Conservation (phyloP, 2,329 filamentous ascomycete species). For the Diaporthe capsici region DNA sequence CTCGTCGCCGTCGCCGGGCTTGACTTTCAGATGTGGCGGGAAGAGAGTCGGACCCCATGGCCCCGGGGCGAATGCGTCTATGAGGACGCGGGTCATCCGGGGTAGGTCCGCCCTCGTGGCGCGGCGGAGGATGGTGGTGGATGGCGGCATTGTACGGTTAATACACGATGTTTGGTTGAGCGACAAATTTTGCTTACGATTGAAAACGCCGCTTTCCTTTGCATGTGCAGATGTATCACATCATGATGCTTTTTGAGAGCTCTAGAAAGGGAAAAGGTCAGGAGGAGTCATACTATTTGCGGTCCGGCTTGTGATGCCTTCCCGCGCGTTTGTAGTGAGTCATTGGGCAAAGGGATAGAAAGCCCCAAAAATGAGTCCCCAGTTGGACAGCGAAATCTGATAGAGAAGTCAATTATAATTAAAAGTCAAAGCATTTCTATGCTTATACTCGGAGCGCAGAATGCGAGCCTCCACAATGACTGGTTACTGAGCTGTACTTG, state of each 20-base stretch:
- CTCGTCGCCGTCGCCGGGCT: slow-evolving; percentile 20
- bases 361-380: neutral
- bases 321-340: neutral
- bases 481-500: too few relatives aligned
- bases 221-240: neutral
- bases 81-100: slow-evolving; percentile 12
- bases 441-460: neutral
- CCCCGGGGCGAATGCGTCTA: slow-evolving; percentile 19
- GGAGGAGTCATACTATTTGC: neutral
- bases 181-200: too few relatives aligned
- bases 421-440: neutral
- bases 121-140: slow-evolving; percentile 23
- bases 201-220: too few relatives aligned
- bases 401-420: neutral
- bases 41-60: slow-evolving; percentile 36
- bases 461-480: neutral
- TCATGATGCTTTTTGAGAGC: neutral
- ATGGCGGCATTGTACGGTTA: neutral
- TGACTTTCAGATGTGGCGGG: slow-evolving; percentile 11
- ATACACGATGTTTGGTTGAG: neutral
- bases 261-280: neutral
- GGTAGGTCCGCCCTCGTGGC: slow-evolving; percentile 25
- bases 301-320: neutral
- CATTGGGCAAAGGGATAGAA: neutral
- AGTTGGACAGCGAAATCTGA: neutral